These are phyloP conservation scores for Hemileccinum rubropunctum DNA, from an alignment of 768 basidiomycete species.

Conservation along the genomic window DNA sequence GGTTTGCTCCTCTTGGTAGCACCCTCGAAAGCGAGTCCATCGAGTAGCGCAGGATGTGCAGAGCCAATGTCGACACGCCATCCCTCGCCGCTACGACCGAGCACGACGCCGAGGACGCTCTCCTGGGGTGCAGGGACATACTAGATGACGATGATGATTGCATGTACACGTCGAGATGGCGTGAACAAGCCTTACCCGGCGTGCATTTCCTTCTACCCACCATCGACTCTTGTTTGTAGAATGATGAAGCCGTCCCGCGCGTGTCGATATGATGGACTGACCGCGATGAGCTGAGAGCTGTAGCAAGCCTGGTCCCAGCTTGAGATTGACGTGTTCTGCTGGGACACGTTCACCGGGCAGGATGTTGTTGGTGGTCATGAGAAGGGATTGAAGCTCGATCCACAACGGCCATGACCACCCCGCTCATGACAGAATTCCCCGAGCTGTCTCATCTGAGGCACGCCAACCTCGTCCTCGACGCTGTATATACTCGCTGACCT, in stretches of 20 bases:
- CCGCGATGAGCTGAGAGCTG: conserved; percentile 41
- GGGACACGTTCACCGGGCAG: conserved; percentile 81
- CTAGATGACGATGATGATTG: conserved; percentile 38
- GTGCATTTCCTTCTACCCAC: conserved; percentile 87
- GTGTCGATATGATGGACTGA: conserved; percentile 48
- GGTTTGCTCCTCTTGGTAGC: conserved; percentile 94
- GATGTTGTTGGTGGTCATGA: conserved; percentile 55
- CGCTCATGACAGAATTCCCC: conserved; percentile 63
- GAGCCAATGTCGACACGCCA: conserved; percentile 94
- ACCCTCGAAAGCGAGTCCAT: conserved; percentile 92
- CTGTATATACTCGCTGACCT: conserved; percentile 8
- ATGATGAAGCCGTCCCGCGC: conserved; percentile 67
- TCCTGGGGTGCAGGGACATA: conserved; percentile 91
- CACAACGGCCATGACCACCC: conserved; percentile 29
- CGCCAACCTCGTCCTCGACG: conserved; percentile 23
- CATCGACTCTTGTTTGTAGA: conserved; percentile 72
- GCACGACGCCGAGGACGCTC: conserved; percentile 81
- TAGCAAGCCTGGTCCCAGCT: conserved; percentile 80
- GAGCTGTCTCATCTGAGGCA: conserved; percentile 74
- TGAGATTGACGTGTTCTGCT: conserved; percentile 74
- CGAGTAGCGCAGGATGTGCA: conserved; percentile 81
- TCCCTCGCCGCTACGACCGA: conserved; percentile 80
- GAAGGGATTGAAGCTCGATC: conserved; percentile 2
- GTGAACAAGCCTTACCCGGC: conserved; percentile 58
- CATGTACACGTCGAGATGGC: neutral